Evolutionary conservation across 2,329 filamentous ascomycete species (phyloP), one percentile per base, ranked within the genome.

Genomic region (Venturia effusa): DNA sequence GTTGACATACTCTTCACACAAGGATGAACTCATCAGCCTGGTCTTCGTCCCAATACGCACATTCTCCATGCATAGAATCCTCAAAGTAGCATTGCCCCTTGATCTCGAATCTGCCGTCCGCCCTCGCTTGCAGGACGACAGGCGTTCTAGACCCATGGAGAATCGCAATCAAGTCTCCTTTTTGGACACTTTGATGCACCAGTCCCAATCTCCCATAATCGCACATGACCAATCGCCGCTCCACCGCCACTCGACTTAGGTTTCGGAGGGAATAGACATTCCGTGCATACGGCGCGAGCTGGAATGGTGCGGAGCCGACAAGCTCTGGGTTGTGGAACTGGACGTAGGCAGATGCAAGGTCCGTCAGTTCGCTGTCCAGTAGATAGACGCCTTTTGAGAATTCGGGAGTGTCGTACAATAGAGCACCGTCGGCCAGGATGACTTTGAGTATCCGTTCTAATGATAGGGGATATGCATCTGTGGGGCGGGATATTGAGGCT

Each of bases 41-140:
- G 24, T 57, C 48, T 30, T 63, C 61, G 17, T 63, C 61, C 61
- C 61, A 63, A 10, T 27, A 39, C 11, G 59, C 37, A 3, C 32
- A 37, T 57, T 63, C 40, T 22, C 48, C 61, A 59, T 63, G 51
- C 61, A 63, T 63, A 13, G 61, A 24, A 24, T 63, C 61, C 51
- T 63, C 61, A 37, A 45, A 63, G 61, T 63, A 63, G 48, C 61
- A 63, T 41, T 63, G 61, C n/a, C 61, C 61, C 45, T 63, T 63
- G 61, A 24, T 51, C 51, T 63, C 61, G 34, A 54, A 63, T 13
- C 37, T 45, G 13, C 61, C 61, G 43, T 63, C 61, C 30, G 61
- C 45, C n/a, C 61, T 45, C 6, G 51, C 27, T 27, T 19, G 27
- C 17, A 63, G 22, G 1, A 63, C 48, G n/a, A 63, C 37, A 19